phyloP scores from a whole-genome alignment of 2,329 filamentous ascomycete species.

The Periconia macrospinosa region DNA sequence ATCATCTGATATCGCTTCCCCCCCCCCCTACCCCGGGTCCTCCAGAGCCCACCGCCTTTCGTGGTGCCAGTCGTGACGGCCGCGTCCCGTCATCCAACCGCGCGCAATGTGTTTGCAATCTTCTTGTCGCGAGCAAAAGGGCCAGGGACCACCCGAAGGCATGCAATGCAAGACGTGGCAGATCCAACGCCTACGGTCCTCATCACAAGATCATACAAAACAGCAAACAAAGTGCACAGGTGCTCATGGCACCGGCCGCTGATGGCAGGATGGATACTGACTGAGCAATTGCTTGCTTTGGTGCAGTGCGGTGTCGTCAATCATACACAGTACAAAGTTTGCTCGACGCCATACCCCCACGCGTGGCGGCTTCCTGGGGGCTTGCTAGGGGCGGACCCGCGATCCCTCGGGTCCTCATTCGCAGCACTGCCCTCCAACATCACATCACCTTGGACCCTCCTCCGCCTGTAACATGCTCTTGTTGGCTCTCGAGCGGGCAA shows the following conservation, averaged over 20 bases:
- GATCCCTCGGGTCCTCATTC: neutral
- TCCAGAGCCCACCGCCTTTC: constrained; percentile 20
- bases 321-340: too few species aligned
- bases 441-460: neutral
- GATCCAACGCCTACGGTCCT: constrained; percentile 12
- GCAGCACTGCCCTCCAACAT: neutral
- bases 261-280: too few species aligned
- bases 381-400: neutral
- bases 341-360: too few species aligned
- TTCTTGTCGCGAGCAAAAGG: too few species aligned
- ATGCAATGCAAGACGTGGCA: constrained; percentile 38
- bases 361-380: neutral
- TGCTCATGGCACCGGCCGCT: neutral
- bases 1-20: constrained; percentile 40
- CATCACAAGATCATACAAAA: constrained; percentile 30
- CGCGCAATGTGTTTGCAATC: neutral
- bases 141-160: constrained; percentile 9
- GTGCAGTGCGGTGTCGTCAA: too few species aligned
- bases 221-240: constrained; percentile 21
- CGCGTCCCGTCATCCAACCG: neutral
- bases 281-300: too few species aligned
- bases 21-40: constrained; percentile 15
- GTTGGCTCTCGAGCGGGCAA: too few species aligned
- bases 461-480: neutral
- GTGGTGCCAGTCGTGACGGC: constrained; percentile 30